Evolutionary conservation across 75 land plant genomes (phyloP), one percentile per base, ranked within the genome.

Genomic region (Picea sitchensis): DNA sequence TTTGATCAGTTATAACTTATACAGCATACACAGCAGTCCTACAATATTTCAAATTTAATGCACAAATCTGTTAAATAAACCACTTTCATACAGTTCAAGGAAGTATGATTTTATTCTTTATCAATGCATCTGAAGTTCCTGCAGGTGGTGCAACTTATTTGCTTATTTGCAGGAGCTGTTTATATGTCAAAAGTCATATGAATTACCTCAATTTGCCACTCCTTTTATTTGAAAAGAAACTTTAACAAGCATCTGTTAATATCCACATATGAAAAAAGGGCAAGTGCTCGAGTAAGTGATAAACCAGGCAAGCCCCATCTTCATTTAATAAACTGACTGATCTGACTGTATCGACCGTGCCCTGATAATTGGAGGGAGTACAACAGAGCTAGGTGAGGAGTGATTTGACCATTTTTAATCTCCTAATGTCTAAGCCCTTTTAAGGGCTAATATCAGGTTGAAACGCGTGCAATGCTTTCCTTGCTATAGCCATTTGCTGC

Each of bases 221-320:
- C 54, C 54, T 47, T 47, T 47, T 47, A 7, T 7, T 47, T 47
- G 9, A 47, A 47, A 47, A 47, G 54, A 47, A 47, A 7, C 54
- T 47, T 47, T 47, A 47, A 47, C 9, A 47, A 47, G 54, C 54
- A 47, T 59, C 7, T 59, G 80, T 65, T 11, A 77, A 34, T n/a
- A 61, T 81, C 78, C 21, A 59, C 78, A 14, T 77, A 18, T 31
- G 64, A 74, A 17, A 59, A 75, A 54, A 15, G 18, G 14, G 44
- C 34, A 36, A n/a, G 36, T 32, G 36, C 17, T 41, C 20, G 11
- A 6, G 20, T 69, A 69, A 69, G 18, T 41, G 73, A 41, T 69
- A 69, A 69, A 69, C 1, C 17, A 38, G 36, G 44, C 44, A 41
- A 41, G 44, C 4, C 44, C 44, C 5, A 41, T 41, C 44, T 41